Conservation (phyloP, 2,329 filamentous ascomycete genomes). For the Cladophialophora bantiana region DNA sequence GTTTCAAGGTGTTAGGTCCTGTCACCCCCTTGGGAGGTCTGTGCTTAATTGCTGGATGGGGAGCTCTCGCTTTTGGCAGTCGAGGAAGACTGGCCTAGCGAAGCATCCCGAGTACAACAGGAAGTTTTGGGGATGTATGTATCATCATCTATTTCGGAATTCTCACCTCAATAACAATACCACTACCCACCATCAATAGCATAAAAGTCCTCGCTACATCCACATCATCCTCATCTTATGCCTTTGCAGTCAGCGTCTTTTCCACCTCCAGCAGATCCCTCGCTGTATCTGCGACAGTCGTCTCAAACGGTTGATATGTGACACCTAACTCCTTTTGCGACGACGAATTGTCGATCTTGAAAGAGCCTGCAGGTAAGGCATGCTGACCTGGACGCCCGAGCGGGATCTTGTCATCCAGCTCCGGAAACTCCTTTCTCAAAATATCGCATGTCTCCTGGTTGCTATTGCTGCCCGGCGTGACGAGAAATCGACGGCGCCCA, state of each 20-base stretch:
- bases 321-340: constrained; percentile 18
- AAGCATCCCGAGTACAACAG: not conserved
- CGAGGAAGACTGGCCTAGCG: constrained; percentile 27
- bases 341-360: constrained; percentile 14
- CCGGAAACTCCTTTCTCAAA: constrained; percentile 16
- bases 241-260: constrained; percentile 11
- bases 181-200: not conserved
- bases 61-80: constrained; percentile 46
- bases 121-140: not conserved
- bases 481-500: constrained; percentile 21
- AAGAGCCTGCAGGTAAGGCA: constrained; percentile 9
- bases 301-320: constrained; percentile 6
- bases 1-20: constrained; percentile 67
- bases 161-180: constrained; percentile 10
- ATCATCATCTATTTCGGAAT: not conserved
- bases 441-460: constrained; percentile 30
- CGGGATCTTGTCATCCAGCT: constrained; percentile 49
- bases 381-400: constrained; percentile 8
- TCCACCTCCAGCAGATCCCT: constrained; percentile 9
- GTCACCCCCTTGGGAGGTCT: constrained; percentile 66
- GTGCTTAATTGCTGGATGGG: constrained; percentile 71
- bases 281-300: constrained; percentile 8
- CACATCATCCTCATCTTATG: not conserved
- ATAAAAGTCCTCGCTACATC: not conserved
- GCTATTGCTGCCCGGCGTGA: constrained; percentile 18